phyloP scores from a whole-genome alignment of 2,329 filamentous ascomycete genomes.

The Amphichorda felina region DNA sequence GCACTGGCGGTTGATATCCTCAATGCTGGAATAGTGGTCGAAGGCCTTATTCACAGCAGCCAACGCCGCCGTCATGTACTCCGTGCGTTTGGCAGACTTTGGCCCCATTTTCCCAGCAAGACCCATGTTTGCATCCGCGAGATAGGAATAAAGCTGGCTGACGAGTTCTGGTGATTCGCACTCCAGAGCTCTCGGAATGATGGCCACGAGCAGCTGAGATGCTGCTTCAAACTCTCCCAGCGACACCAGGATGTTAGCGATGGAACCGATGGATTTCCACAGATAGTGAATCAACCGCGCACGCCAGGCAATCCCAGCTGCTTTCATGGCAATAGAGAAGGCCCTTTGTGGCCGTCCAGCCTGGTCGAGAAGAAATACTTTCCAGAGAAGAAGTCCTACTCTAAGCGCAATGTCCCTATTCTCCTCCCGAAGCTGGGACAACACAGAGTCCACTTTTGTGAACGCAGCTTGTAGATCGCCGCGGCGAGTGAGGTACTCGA shows the following conservation, averaged over 20 bases:
- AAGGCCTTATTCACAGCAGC: constrained; percentile 52
- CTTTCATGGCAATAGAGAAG: constrained; percentile 66
- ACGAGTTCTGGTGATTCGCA: constrained; percentile 49
- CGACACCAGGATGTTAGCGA: constrained; percentile 58
- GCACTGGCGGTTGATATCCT: constrained; percentile 56
- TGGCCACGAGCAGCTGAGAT: constrained; percentile 48
- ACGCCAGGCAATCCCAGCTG: constrained; percentile 61
- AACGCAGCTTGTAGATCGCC: constrained; percentile 36
- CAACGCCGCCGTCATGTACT: constrained; percentile 46
- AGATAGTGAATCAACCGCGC: constrained; percentile 56
- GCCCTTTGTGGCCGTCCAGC: constrained; percentile 60
- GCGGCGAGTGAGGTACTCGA: constrained; percentile 37
- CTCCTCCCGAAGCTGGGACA: constrained; percentile 28
- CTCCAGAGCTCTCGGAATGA: constrained; percentile 69
- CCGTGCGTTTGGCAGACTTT: constrained; percentile 33
- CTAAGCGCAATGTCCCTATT: constrained; percentile 49
- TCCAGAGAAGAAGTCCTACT: constrained; percentile 59
- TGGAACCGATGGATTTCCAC: constrained; percentile 57
- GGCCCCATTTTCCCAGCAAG: constrained; percentile 45
- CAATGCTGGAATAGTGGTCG: constrained; percentile 51
- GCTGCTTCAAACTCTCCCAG: constrained; percentile 62
- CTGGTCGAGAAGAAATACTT: constrained; percentile 57
- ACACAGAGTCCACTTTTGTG: constrained; percentile 31
- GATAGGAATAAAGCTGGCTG: constrained; percentile 54
- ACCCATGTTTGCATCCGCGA: constrained; percentile 72